These are phyloP conservation scores for Globisporangium spinosum DNA, from an alignment of 352 stramenopile species.

Conservation along the genomic window DNA sequence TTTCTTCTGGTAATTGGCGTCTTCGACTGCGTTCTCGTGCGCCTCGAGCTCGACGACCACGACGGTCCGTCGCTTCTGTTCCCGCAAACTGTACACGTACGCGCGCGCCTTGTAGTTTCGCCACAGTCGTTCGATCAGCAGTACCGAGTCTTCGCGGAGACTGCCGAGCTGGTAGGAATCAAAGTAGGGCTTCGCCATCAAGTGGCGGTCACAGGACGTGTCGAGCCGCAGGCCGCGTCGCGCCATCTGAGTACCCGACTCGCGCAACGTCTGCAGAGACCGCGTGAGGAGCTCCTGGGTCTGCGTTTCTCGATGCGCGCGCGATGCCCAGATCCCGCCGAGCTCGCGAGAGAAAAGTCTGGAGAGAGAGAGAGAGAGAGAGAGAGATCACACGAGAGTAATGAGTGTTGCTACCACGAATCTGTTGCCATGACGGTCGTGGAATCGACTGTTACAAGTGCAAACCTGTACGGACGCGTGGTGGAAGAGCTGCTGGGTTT, in stretches of 20 bases:
- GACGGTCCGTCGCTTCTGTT: conserved; percentile 32
- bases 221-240: conserved; percentile 73
- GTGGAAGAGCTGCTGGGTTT: conserved; percentile 88
- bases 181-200: conserved; percentile 82
- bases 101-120: conserved; percentile 65
- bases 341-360: conserved; percentile 58
- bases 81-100: conserved; percentile 45
- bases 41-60: conserved; percentile 37
- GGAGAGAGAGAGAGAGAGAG: no score
- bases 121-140: conserved; percentile 89
- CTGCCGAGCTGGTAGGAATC: conserved; percentile 87
- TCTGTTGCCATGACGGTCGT: background rate
- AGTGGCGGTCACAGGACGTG: conserved; percentile 48
- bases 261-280: conserved; percentile 82
- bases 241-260: conserved; percentile 90
- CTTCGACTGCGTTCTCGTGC: conserved; percentile 45
- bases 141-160: conserved; percentile 62
- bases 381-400: background rate
- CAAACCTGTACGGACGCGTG: conserved; percentile 83
- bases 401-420: background rate
- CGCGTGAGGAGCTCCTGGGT: conserved; percentile 77
- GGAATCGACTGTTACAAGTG: background rate
- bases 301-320: conserved; percentile 85
- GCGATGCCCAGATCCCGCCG: conserved; percentile 32
- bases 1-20: conserved; percentile 46